These are phyloP conservation scores for Zygosaccharomyces bailii DNA, from an alignment of 805 yeast genomes.

Conservation along the genomic window DNA sequence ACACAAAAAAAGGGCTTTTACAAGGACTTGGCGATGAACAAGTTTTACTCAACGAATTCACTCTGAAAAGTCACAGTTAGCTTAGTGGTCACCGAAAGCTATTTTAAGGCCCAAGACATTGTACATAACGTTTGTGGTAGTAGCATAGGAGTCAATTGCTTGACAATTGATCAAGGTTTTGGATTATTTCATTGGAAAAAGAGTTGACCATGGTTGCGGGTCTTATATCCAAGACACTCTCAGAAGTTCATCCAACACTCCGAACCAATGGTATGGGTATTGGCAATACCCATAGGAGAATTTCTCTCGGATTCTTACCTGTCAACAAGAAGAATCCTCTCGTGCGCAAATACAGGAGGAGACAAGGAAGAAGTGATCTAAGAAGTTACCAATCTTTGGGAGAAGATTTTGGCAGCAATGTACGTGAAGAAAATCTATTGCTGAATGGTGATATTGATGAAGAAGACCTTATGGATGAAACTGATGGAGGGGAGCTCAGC, in stretches of 20 bases:
- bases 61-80: background rate
- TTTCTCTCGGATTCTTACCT: slow-evolving; percentile 39
- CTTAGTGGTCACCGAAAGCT: no score
- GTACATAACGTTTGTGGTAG: background rate
- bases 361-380: slow-evolving; percentile 34
- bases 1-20: background rate
- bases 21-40: background rate
- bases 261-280: slow-evolving; percentile 43
- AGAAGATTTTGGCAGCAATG: slow-evolving; percentile 36
- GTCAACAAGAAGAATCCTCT: slow-evolving; percentile 43
- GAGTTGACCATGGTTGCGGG: slow-evolving; percentile 24
- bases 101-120: background rate
- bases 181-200: background rate
- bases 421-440: slow-evolving; percentile 24
- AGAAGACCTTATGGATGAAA: slow-evolving; percentile 21
- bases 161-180: background rate
- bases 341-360: slow-evolving; percentile 32
- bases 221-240: slow-evolving; percentile 29
- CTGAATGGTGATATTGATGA: slow-evolving; percentile 27
- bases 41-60: background rate
- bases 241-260: slow-evolving; percentile 39
- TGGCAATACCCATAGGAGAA: slow-evolving; percentile 40
- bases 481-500: slow-evolving; percentile 39
- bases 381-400: slow-evolving; percentile 41
- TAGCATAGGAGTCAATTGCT: background rate